Conservation (phyloP, 768 basidiomycete genomes). For the Fomitopsis serialis region DNA sequence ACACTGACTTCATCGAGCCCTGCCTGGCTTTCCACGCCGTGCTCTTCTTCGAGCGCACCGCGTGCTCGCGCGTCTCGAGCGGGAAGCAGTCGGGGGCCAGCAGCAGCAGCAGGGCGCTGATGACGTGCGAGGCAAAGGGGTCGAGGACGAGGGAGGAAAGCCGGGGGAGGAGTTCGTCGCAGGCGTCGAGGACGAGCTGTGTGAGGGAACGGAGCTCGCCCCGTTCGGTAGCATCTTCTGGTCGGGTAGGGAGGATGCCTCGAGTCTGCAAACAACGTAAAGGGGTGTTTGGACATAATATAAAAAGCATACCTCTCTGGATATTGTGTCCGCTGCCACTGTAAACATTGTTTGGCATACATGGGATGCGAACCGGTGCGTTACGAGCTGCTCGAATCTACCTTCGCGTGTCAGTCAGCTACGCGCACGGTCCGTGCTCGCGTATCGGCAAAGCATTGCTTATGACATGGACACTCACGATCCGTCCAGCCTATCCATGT, state of each 20-base stretch:
- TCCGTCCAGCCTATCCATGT: conserved; percentile 81
- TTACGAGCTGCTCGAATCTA: conserved; percentile 60
- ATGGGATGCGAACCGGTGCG: conserved; percentile 92
- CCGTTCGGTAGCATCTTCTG: conserved; percentile 35
- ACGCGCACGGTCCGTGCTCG: neutral
- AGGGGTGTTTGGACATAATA: neutral
- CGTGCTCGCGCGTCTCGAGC: conserved; percentile 29
- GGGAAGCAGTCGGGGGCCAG: conserved; percentile 57
- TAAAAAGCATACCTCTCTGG: conserved; percentile 52
- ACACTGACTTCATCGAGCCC: conserved; percentile 76
- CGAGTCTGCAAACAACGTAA: conserved; percentile 35
- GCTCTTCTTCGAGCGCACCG: conserved; percentile 81
- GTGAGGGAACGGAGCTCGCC: conserved; percentile 69
- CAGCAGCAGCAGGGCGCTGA: conserved; percentile 74
- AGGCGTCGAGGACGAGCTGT: conserved; percentile 56
- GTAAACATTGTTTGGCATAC: conserved; percentile 87
- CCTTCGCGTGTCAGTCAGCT: conserved; percentile 4
- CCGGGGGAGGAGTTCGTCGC: conserved; percentile 68
- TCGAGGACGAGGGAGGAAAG: conserved; percentile 70
- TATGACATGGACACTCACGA: conserved; percentile 58
- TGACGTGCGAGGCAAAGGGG: conserved; percentile 86
- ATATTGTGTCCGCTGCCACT: conserved; percentile 56
- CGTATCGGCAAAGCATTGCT: neutral
- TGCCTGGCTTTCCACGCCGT: conserved; percentile 77
- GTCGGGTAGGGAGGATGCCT: conserved; percentile 45